phyloP scores from a whole-genome alignment of 202 grass and related monocot species.

The Elaeis oleifera region DNA sequence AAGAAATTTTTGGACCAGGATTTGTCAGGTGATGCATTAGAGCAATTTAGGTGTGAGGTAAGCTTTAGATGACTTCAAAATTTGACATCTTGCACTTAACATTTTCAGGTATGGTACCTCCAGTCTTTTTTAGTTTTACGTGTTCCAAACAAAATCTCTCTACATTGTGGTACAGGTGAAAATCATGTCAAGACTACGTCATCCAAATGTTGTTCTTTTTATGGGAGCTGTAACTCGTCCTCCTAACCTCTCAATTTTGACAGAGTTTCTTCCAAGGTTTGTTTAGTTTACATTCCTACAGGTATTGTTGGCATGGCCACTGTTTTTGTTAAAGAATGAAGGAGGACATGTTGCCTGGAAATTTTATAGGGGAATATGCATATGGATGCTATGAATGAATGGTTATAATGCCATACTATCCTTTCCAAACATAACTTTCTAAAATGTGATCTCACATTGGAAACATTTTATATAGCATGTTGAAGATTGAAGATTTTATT shows the following conservation, averaged over 20 bases:
- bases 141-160: conserved; percentile 28
- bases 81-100: background rate
- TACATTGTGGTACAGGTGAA: conserved; percentile 55
- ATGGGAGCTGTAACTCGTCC: conserved; percentile 95
- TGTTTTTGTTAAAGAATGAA: no score
- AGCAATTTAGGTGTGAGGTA: conserved; percentile 99
- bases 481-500: no score
- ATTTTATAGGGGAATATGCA: no score
- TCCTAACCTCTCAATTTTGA: conserved; percentile 98
- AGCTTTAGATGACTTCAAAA: conserved; percentile 20
- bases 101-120: background rate
- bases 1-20: conserved; percentile 99
- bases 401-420: no score
- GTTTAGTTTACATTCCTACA: conserved; percentile 2
- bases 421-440: no score
- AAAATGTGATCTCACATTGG: no score
- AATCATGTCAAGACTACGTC: conserved; percentile 90
- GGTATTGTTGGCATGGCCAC: no score
- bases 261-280: conserved; percentile 92
- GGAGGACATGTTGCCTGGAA: no score
- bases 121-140: conserved; percentile 10
- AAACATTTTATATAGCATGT: no score
- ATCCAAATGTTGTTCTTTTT: conserved; percentile 98
- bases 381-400: no score
- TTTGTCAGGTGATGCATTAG: conserved; percentile 80